These are phyloP conservation scores for Diaporthe nobilis DNA, from an alignment of 2,329 filamentous ascomycete species.

Conservation along the genomic window DNA sequence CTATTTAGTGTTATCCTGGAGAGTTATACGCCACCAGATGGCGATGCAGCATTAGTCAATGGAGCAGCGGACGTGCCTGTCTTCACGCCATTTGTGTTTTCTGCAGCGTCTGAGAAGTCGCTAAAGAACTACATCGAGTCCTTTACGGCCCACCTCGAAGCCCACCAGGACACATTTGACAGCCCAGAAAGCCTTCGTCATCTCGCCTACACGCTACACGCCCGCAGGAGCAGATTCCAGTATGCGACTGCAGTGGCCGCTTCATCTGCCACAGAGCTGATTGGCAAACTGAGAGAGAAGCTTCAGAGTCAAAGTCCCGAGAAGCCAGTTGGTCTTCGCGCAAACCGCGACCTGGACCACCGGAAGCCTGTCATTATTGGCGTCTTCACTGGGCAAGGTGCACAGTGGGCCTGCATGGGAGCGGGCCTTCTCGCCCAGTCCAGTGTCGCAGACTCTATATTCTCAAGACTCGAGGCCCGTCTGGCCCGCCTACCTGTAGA, in stretches of 20 bases:
- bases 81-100: neutral
- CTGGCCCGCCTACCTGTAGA: neutral
- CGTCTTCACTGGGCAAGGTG: slow-evolving; percentile 36
- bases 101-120: slow-evolving; percentile 1
- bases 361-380: neutral
- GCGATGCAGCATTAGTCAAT: neutral
- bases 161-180: neutral
- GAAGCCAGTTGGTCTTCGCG: neutral
- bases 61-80: neutral
- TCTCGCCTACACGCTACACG: neutral
- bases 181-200: neutral
- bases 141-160: neutral
- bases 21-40: neutral
- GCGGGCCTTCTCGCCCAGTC: slow-evolving; percentile 45
- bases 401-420: slow-evolving; percentile 34
- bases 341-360: neutral
- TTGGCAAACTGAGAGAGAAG: neutral
- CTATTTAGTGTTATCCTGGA: neutral
- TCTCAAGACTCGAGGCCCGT: neutral
- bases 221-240: slow-evolving; percentile 3
- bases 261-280: neutral
- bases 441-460: neutral
- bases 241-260: neutral
- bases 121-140: neutral
- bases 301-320: neutral